These are phyloP conservation scores for Cytidiella melzeri DNA, from an alignment of 768 basidiomycete species.

Conservation along the genomic window DNA sequence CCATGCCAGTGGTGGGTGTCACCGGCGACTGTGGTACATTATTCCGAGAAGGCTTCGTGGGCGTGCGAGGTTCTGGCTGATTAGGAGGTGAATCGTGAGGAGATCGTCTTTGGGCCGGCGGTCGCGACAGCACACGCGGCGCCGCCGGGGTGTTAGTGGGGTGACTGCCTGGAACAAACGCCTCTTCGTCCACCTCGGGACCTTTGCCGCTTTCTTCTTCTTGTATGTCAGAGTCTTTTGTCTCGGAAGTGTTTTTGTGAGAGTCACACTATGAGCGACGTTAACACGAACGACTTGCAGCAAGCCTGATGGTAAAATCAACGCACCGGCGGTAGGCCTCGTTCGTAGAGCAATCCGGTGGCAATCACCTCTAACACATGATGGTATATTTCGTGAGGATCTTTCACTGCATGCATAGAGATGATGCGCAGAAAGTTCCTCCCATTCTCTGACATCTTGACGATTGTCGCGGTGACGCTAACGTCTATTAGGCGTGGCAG, in stretches of 20 bases:
- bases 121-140: background rate
- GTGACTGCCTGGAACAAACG: background rate
- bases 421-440: background rate
- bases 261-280: no score
- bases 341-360: slow-evolving; percentile 29
- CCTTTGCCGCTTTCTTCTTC: background rate
- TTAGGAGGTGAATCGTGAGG: background rate
- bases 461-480: background rate
- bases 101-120: background rate
- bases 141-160: background rate
- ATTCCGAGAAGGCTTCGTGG: background rate
- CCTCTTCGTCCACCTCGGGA: background rate
- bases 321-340: slow-evolving; percentile 24
- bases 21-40: background rate
- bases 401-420: slow-evolving; percentile 30
- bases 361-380: slow-evolving; percentile 40
- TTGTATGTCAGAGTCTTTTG: background rate
- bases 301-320: no score
- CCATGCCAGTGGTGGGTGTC: background rate
- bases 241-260: no score
- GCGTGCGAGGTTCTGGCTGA: background rate
- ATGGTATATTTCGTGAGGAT: slow-evolving; percentile 42
- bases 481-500: background rate
- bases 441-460: background rate
- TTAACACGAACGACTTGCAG: no score